These are phyloP conservation scores for Petunia axillaris DNA, from an alignment of 257 asterid species.

Conservation along the genomic window DNA sequence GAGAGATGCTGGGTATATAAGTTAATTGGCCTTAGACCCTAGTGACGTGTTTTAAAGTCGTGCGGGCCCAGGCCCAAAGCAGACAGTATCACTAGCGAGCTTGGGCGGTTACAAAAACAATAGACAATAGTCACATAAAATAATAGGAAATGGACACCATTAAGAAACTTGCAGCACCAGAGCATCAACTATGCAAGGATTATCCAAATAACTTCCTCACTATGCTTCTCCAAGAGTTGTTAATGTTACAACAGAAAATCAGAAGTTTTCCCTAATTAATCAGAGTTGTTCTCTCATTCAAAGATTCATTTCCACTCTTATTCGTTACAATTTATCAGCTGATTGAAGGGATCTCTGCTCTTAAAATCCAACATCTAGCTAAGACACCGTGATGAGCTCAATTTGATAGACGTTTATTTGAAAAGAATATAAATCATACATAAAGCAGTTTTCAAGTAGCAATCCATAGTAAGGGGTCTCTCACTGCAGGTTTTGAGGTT, in stretches of 20 bases:
- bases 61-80: too few relatives aligned
- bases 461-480: neutral
- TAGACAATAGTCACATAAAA: too few relatives aligned
- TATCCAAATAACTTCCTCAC: neutral
- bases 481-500: conserved; percentile 12
- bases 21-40: too few relatives aligned
- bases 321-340: neutral
- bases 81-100: too few relatives aligned
- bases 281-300: neutral
- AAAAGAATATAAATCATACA: neutral
- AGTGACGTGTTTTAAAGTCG: too few relatives aligned
- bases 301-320: neutral
- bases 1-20: too few relatives aligned
- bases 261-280: neutral
- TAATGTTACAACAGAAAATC: neutral
- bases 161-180: neutral
- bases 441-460: neutral
- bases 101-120: too few relatives aligned
- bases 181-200: neutral
- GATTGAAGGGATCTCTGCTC: neutral
- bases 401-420: neutral
- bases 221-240: neutral
- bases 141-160: neutral
- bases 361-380: neutral
- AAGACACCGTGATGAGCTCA: neutral